These are phyloP conservation scores for Fusarium protoensiforme DNA, from an alignment of 2,329 filamentous ascomycete species.

Conservation along the genomic window DNA sequence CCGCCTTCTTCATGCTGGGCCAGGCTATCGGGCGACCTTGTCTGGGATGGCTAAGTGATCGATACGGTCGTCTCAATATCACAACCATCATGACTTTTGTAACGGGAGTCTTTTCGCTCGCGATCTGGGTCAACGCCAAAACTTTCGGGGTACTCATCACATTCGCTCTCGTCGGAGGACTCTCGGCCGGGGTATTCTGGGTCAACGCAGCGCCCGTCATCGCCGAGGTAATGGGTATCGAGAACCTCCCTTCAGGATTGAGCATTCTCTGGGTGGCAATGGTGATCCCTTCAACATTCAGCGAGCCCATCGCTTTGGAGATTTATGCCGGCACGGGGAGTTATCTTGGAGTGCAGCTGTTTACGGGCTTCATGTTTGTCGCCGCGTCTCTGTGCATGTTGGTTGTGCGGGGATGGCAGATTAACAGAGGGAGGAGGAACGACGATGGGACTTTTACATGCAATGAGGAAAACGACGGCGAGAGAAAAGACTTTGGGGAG, in stretches of 20 bases:
- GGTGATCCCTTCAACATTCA: conserved; percentile 15
- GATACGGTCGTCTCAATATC: conserved; percentile 71
- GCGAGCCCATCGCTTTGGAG: conserved; percentile 22
- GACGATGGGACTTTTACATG: neutral
- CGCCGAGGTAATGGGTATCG: conserved; percentile 14
- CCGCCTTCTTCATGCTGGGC: conserved; percentile 71
- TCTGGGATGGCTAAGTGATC: conserved; percentile 72
- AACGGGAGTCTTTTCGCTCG: neutral
- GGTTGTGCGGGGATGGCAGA: neutral
- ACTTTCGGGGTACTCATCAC: conserved; percentile 15
- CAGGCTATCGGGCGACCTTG: conserved; percentile 68
- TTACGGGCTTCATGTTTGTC: conserved; percentile 19
- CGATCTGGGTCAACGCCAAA: conserved; percentile 21
- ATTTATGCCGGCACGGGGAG: conserved; percentile 13
- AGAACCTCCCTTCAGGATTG: conserved; percentile 14
- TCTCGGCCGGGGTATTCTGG: conserved; percentile 21
- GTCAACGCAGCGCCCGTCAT: conserved; percentile 13
- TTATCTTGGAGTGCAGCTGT: conserved; percentile 24
- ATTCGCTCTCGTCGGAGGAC: conserved; percentile 1
- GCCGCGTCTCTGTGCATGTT: neutral
- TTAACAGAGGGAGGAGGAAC: neutral
- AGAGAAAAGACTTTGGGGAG: neutral
- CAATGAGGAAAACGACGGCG: neutral
- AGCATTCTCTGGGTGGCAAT: conserved; percentile 22
- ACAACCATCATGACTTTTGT: conserved; percentile 60